Conservation (phyloP, 305 asterid species). For the Fraxinus dipetala region DNA sequence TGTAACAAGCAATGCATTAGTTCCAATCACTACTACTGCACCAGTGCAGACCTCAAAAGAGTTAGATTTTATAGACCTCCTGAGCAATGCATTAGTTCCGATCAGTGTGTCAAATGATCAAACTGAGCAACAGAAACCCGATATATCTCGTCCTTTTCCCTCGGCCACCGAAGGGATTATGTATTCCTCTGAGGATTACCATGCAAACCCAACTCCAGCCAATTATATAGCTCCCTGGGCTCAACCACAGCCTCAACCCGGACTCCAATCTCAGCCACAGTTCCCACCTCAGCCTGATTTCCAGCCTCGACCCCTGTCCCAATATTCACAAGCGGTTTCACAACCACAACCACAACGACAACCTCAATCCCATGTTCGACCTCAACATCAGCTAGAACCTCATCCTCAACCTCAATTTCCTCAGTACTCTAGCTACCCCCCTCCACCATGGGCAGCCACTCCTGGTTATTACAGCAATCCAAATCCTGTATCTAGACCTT, state of each 20-base stretch:
- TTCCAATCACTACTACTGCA: constrained; percentile 42
- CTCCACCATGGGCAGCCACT: constrained; percentile 98
- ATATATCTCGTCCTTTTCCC: constrained; percentile 23
- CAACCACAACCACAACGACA: constrained; percentile 30
- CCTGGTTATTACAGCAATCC: constrained; percentile 77
- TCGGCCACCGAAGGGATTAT: constrained; percentile 29
- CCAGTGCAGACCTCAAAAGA: constrained; percentile 50
- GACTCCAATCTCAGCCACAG: constrained; percentile 20
- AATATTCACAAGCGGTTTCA: not conserved
- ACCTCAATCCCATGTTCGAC: constrained; percentile 27
- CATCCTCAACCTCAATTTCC: constrained; percentile 33
- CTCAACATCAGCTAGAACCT: constrained; percentile 26
- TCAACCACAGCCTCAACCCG: constrained; percentile 41
- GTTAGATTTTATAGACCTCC: constrained; percentile 77
- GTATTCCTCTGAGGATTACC: constrained; percentile 40
- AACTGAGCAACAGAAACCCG: constrained; percentile 21
- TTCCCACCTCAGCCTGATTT: constrained; percentile 17
- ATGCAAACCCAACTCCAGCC: constrained; percentile 37
- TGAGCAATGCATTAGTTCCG: constrained; percentile 63
- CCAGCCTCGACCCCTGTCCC: not conserved
- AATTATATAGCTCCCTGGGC: constrained; percentile 94
- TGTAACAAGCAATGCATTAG: constrained; percentile 58
- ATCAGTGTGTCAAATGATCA: constrained; percentile 38
- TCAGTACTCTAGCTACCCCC: constrained; percentile 56
- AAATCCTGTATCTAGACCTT: constrained; percentile 37